phyloP scores from a whole-genome alignment of 495 filamentous ascomycete species.

The Aspergillus ellipticus region DNA sequence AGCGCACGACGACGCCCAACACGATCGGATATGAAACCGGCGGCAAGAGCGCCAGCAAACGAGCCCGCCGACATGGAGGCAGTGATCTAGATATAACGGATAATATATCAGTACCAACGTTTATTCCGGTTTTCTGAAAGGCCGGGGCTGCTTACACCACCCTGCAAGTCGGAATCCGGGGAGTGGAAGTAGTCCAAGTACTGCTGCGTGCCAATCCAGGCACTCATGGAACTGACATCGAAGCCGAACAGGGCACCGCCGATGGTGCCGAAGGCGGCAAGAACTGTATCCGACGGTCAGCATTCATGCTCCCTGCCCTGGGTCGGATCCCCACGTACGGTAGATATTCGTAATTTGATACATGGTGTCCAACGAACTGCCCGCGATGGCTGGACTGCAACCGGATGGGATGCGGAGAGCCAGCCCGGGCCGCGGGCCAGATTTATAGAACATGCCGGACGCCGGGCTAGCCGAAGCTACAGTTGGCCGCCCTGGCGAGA shows the following conservation, averaged over 20 bases:
- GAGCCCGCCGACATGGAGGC: slow-evolving; percentile 65
- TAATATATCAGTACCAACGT: background rate
- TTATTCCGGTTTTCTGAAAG: background rate
- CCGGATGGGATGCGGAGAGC: background rate
- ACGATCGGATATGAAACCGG: slow-evolving; percentile 64
- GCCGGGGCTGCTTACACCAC: slow-evolving; percentile 35
- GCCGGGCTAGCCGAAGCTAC: background rate
- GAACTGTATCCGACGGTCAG: slow-evolving; percentile 20
- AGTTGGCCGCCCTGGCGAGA: background rate
- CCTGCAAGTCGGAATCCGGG: slow-evolving; percentile 60
- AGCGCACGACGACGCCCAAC: slow-evolving; percentile 62
- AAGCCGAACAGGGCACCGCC: slow-evolving; percentile 44
- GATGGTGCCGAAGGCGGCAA: slow-evolving; percentile 50
- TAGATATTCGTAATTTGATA: slow-evolving; percentile 47
- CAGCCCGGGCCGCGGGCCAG: background rate
- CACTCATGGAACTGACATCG: slow-evolving; percentile 60
- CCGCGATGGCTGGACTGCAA: background rate
- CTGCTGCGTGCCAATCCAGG: slow-evolving; percentile 66
- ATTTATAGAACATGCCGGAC: background rate
- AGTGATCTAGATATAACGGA: slow-evolving; percentile 26
- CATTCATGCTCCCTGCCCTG: no score
- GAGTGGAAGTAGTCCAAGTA: slow-evolving; percentile 66
- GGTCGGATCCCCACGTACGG: slow-evolving; percentile 19
- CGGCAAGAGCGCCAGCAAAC: slow-evolving; percentile 58
- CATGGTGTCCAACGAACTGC: slow-evolving; percentile 22